Conservation (phyloP, 2,329 filamentous ascomycete species). For the Alternaria arbusti region DNA sequence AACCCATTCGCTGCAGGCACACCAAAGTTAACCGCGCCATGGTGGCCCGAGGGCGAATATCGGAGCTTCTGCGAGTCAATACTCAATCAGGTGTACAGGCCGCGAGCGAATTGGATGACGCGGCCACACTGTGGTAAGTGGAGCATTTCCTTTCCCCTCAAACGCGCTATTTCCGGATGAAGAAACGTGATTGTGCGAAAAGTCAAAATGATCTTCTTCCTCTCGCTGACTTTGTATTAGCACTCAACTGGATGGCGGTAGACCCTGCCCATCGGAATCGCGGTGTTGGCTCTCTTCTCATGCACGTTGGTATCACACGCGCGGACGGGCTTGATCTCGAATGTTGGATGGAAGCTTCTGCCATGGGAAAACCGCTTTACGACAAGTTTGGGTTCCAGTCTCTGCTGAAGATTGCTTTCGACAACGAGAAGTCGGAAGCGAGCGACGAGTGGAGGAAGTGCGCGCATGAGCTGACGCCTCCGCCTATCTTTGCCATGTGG, state of each 20-base stretch:
- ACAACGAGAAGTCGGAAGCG: conserved; percentile 29
- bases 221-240: conserved; percentile 25
- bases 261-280: conserved; percentile 43
- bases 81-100: conserved; percentile 42
- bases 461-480: conserved; percentile 42
- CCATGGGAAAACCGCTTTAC: conserved; percentile 47
- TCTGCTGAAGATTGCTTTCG: conserved; percentile 40
- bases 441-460: conserved; percentile 43
- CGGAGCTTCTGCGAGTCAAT: conserved; percentile 43
- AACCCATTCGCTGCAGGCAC: conserved; percentile 42
- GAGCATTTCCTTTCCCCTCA: conserved; percentile 9
- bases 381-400: conserved; percentile 39
- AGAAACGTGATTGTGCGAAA: background rate
- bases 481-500: conserved; percentile 43
- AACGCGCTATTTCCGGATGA: background rate
- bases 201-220: background rate
- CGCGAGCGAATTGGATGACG: conserved; percentile 41
- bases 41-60: conserved; percentile 45
- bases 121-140: conserved; percentile 42
- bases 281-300: conserved; percentile 46
- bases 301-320: conserved; percentile 41
- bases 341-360: conserved; percentile 48
- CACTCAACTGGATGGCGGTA: conserved; percentile 48
- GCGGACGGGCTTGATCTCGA: conserved; percentile 45
- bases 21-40: conserved; percentile 36